phyloP scores from a whole-genome alignment of 164 flowering plant genomes.

The Kingdonia uniflora region DNA sequence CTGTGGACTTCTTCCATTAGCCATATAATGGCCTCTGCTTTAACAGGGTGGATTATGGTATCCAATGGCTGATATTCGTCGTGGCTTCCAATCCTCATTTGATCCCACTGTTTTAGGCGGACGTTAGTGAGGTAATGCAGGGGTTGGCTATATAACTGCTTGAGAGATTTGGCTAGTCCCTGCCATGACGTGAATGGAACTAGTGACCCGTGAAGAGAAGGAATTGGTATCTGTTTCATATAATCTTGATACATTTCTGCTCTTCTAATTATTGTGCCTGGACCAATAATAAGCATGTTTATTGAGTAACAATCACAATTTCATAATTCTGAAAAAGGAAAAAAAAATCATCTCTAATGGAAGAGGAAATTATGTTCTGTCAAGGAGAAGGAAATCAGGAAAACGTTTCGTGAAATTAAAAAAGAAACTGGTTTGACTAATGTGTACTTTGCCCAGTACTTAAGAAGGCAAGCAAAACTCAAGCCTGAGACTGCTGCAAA shows the following conservation, averaged over 20 bases:
- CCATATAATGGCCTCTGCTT: conserved; percentile 89
- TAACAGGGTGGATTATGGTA: conserved; percentile 52
- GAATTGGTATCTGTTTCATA: conserved; percentile 71
- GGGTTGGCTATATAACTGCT: conserved; percentile 73
- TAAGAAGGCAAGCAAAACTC: too few species aligned
- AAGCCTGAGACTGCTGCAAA: too few species aligned
- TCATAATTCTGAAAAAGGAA: too few species aligned
- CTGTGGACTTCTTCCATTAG: conserved; percentile 77
- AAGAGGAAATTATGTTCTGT: too few species aligned
- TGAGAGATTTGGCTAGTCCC: conserved; percentile 61
- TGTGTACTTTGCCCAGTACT: too few species aligned
- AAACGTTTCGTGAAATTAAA: too few species aligned
- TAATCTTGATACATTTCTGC: conserved; percentile 82
- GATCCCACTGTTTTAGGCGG: conserved; percentile 65
- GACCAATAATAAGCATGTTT: neutral
- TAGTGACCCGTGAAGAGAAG: conserved; percentile 43
- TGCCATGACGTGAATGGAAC: conserved; percentile 67
- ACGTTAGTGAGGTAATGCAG: conserved; percentile 82
- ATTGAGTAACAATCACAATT: too few species aligned
- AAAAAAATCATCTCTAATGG: too few species aligned
- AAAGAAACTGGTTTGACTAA: too few species aligned
- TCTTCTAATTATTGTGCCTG: conserved; percentile 43
- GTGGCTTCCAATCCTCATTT: conserved; percentile 36
- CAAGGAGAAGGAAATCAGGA: too few species aligned
- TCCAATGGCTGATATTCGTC: conserved; percentile 51